phyloP scores from a whole-genome alignment of 805 yeast species.

The Ogataea methanolica region DNA sequence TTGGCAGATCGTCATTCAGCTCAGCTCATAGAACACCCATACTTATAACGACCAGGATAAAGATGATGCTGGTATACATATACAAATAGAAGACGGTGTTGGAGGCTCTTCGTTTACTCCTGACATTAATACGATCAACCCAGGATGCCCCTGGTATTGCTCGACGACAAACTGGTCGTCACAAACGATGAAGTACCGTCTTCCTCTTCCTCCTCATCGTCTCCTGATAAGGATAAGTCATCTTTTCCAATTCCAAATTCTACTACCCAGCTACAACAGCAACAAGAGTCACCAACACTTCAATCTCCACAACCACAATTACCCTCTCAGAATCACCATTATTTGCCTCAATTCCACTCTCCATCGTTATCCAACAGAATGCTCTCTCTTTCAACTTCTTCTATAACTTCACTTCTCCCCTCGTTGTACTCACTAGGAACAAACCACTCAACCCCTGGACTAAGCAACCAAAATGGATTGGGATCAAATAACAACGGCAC shows the following conservation, averaged over 20 bases:
- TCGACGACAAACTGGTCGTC: background rate
- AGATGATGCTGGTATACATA: too few relatives aligned
- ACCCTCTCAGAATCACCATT: background rate
- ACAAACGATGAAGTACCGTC: too few relatives aligned
- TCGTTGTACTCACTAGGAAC: conserved; percentile 24
- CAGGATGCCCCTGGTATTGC: background rate
- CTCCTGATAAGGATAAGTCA: background rate
- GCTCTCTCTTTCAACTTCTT: conserved; percentile 29
- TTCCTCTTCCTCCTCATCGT: too few relatives aligned
- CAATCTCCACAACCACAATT: conserved; percentile 5
- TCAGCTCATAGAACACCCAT: too few relatives aligned
- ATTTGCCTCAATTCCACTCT: conserved; percentile 1
- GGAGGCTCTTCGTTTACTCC: background rate
- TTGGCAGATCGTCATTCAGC: too few relatives aligned
- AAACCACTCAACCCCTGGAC: conserved; percentile 20
- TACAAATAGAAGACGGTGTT: too few relatives aligned
- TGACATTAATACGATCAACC: too few relatives aligned
- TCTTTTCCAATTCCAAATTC: background rate
- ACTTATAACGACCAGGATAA: too few relatives aligned
- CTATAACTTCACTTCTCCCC: conserved; percentile 28
- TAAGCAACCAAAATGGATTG: conserved; percentile 3
- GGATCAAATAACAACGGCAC: conserved; percentile 6
- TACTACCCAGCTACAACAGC: background rate
- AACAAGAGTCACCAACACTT: background rate
- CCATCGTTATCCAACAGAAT: conserved; percentile 21